Percentiles rank a stretch among this genome's conserved stretches.
Evolutionary conservation across 108 stramenopile species (phyloP).

Genomic region (Skeletonema grethae): DNA sequence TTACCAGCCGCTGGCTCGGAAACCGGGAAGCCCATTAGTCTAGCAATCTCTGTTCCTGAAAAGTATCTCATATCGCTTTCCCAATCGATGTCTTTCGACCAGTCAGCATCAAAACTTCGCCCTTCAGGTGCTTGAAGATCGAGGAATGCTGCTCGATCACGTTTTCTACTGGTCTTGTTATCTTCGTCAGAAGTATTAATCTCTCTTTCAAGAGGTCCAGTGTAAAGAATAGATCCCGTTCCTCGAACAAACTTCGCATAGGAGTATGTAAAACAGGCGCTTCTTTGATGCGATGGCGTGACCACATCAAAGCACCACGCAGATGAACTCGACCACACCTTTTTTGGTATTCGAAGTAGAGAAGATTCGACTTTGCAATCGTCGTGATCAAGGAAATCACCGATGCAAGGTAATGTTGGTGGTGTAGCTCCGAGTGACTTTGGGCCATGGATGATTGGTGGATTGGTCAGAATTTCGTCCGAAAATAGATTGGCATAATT

Average conservation of each 20-base stretch:
- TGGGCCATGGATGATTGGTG: conserved; percentile 25
- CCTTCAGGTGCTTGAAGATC: conserved; percentile 57
- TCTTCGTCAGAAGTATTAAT: not conserved
- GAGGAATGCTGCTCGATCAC: not conserved
- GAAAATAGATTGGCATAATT: conserved; percentile 15
- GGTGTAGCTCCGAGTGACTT: conserved; percentile 5
- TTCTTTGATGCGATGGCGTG: conserved; percentile 50
- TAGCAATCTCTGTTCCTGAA: conserved; percentile 79
- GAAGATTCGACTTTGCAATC: conserved; percentile 21
- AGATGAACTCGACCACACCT: conserved; percentile 54
- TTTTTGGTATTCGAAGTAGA: conserved; percentile 55
- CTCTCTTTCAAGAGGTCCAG: conserved; percentile 16
- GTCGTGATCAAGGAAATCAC: conserved; percentile 29
- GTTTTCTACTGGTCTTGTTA: not conserved
- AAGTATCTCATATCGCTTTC: conserved; percentile 69
- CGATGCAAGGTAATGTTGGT: conserved; percentile 12
- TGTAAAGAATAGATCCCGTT: conserved; percentile 85
- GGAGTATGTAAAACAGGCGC: conserved; percentile 84
- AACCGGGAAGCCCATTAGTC: conserved; percentile 76
- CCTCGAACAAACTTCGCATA: conserved; percentile 84
- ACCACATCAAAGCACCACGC: conserved; percentile 92
- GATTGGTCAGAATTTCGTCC: conserved; percentile 17
- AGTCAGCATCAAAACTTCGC: conserved; percentile 55
- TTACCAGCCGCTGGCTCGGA: not conserved
- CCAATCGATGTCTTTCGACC: conserved; percentile 57